A percentile compares a stretch with the other conserved stretches of the same genome.
Conservation (phyloP, 306 rosid species). For the Quercus glauca region DNA sequence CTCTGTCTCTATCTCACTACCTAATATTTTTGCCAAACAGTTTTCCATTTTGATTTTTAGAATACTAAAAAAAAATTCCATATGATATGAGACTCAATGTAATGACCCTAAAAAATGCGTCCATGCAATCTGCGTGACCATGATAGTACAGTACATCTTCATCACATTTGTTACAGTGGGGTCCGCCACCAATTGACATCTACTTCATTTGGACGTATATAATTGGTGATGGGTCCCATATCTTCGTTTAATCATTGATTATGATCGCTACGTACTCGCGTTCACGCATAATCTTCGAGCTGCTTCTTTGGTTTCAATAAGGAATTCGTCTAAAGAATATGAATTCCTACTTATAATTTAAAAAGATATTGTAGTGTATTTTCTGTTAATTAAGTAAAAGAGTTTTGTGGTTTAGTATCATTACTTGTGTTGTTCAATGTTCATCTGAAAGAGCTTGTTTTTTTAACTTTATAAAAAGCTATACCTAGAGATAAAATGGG, state of each 20-base stretch:
- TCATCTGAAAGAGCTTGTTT: no score
- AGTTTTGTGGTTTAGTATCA: no score
- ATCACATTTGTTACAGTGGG: neutral
- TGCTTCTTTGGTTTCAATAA: neutral
- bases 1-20: neutral
- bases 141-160: neutral
- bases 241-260: neutral
- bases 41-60: neutral
- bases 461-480: no score
- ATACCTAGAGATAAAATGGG: no score
- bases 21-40: neutral
- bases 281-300: neutral
- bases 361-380: no score
- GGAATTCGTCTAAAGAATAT: neutral
- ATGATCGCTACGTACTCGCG: neutral
- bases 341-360: no score
- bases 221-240: neutral
- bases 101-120: slow-evolving; percentile 10
- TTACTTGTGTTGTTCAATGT: no score
- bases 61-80: no score
- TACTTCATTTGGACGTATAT: neutral
- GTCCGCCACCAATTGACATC: slow-evolving; percentile 15
- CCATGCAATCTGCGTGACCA: slow-evolving; percentile 6
- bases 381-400: no score
- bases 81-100: neutral